Evolutionary conservation across 1,284 basidiomycete species (phyloP).

Genomic region (Marasmius fiardii): DNA sequence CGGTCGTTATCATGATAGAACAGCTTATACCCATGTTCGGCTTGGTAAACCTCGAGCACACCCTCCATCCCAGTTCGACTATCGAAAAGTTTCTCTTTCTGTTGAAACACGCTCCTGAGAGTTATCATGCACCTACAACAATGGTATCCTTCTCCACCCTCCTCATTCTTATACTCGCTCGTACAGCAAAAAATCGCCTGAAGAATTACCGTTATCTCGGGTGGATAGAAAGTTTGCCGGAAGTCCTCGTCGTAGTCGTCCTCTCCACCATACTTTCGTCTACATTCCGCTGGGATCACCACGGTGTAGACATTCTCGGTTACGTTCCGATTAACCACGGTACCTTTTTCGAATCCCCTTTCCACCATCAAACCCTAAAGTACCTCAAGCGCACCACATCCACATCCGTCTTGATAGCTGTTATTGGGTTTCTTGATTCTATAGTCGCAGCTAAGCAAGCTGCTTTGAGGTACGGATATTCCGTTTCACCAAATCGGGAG

Average conservation of each 20-base stretch:
- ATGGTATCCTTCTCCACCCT: conserved; percentile 71
- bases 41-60: conserved; percentile 53
- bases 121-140: conserved; percentile 66
- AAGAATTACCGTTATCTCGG: conserved; percentile 37
- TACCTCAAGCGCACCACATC: conserved; percentile 75
- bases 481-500: conserved; percentile 90
- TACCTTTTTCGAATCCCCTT: conserved; percentile 66
- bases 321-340: conserved; percentile 58
- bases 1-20: conserved; percentile 74
- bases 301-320: conserved; percentile 83
- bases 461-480: conserved; percentile 77
- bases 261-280: conserved; percentile 72
- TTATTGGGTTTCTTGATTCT: conserved; percentile 79
- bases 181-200: conserved; percentile 51
- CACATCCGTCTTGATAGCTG: conserved; percentile 72
- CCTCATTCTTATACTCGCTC: conserved; percentile 57
- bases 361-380: conserved; percentile 54
- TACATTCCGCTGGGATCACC: conserved; percentile 69
- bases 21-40: conserved; percentile 84
- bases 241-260: conserved; percentile 73
- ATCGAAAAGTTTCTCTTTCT: conserved; percentile 79
- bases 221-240: conserved; percentile 79
- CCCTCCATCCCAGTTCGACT: conserved; percentile 58
- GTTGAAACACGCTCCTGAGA: conserved; percentile 53
- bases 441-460: conserved; percentile 90